Evolutionary conservation across 139 green algal species (phyloP).

Genomic region (Chara braunii): DNA sequence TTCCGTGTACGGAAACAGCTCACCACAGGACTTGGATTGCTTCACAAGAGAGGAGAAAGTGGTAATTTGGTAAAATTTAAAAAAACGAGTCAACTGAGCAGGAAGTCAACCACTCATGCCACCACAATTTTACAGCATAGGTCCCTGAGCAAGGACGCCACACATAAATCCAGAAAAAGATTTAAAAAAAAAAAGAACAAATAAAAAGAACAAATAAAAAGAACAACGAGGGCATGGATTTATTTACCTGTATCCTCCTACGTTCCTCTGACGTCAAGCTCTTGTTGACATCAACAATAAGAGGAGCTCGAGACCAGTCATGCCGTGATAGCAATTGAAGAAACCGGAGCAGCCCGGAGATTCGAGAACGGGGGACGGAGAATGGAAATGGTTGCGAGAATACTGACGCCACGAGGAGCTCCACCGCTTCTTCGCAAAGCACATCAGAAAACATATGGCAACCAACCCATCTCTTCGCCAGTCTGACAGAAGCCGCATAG

Average conservation of each 20-base stretch:
- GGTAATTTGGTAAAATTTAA: no score
- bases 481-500: slow-evolving; percentile 24
- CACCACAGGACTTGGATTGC: no score
- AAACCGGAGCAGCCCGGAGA: slow-evolving; percentile 37
- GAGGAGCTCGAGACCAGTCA: slow-evolving; percentile 23
- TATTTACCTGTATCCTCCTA: not conserved
- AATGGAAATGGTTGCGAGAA: slow-evolving; percentile 31
- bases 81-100: no score
- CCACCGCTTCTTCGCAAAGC: slow-evolving; percentile 38
- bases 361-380: slow-evolving; percentile 15
- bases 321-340: slow-evolving; percentile 10
- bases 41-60: no score
- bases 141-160: no score
- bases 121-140: no score
- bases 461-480: slow-evolving; percentile 42
- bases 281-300: slow-evolving; percentile 37
- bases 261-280: not conserved
- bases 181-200: slow-evolving; percentile 2
- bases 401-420: slow-evolving; percentile 40
- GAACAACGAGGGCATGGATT: not conserved
- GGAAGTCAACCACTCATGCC: no score
- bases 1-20: no score
- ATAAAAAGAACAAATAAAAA: slow-evolving; percentile 3
- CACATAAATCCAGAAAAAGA: not conserved
- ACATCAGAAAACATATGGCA: slow-evolving; percentile 28